Evolutionary conservation across 73 alveolate species (phyloP).

Genomic region (Paramecium biaurelia): DNA sequence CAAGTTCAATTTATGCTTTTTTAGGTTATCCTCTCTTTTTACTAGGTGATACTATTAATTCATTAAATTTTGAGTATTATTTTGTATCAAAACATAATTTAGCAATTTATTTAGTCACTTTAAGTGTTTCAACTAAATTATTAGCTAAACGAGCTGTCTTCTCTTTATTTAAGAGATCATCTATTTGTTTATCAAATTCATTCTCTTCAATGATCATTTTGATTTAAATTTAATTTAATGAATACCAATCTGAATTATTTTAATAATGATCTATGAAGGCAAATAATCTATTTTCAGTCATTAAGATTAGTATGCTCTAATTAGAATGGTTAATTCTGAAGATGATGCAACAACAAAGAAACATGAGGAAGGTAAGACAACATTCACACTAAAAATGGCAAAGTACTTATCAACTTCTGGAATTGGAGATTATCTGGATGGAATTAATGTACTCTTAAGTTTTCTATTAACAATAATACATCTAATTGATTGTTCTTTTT

Average conservation of each 20-base stretch:
- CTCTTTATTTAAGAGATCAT: constrained; percentile 76
- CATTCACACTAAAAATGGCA: background rate
- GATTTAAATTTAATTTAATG: background rate
- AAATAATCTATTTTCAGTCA: background rate
- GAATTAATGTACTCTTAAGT: background rate
- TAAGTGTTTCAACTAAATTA: constrained; percentile 69
- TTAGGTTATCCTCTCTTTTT: constrained; percentile 83
- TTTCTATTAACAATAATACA: background rate
- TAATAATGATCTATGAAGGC: constrained; percentile 24
- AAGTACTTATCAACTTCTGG: background rate
- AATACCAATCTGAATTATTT: constrained; percentile 47
- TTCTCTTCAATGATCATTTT: constrained; percentile 24
- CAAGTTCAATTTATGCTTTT: constrained; percentile 80
- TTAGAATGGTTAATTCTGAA: background rate
- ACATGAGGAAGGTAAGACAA: background rate
- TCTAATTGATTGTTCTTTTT: constrained; percentile 42
- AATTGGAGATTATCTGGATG: constrained; percentile 2
- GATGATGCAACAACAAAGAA: background rate
- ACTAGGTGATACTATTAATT: constrained; percentile 66
- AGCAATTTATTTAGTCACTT: constrained; percentile 69
- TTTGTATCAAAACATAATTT: constrained; percentile 57
- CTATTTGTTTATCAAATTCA: constrained; percentile 77
- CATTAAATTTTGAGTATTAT: constrained; percentile 69
- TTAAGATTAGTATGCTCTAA: background rate
- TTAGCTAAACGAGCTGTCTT: constrained; percentile 76